Evolutionary conservation across 2,329 filamentous ascomycete genomes (phyloP).

Genomic region (Cordyceps javanica): DNA sequence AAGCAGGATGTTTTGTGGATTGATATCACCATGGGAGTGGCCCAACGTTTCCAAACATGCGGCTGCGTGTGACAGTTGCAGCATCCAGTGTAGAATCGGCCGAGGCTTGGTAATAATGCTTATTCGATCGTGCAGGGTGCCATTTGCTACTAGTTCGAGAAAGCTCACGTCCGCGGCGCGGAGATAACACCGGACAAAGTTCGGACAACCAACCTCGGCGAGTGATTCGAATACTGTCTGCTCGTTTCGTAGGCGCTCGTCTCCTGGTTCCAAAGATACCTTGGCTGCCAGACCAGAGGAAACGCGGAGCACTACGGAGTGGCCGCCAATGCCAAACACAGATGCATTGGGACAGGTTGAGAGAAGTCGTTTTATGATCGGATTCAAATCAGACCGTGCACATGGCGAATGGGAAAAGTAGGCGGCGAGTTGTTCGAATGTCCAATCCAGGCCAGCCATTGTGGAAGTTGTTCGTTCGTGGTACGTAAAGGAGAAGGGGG

Average conservation of each 20-base stretch:
- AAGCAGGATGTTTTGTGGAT: conserved; percentile 18
- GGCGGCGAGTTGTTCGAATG: background rate
- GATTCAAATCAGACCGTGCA: conserved; percentile 10
- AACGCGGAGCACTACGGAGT: conserved; percentile 17
- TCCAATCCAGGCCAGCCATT: conserved; percentile 4
- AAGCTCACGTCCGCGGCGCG: conserved; percentile 15
- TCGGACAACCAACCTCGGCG: conserved; percentile 7
- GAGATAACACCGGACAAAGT: conserved; percentile 14
- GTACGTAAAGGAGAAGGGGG: no score
- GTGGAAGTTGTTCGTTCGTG: no score
- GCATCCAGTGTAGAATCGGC: conserved; percentile 13
- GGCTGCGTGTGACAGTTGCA: conserved; percentile 13
- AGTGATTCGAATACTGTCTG: conserved; percentile 16
- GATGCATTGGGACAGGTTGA: conserved; percentile 12
- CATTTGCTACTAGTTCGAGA: conserved; percentile 14
- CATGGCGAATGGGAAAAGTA: background rate
- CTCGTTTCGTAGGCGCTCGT: conserved; percentile 14
- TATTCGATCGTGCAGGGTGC: conserved; percentile 15
- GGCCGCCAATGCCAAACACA: conserved; percentile 15
- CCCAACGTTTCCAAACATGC: conserved; percentile 15
- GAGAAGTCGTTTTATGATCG: conserved; percentile 14
- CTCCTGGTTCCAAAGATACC: conserved; percentile 15
- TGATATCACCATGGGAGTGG: conserved; percentile 17
- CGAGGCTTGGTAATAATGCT: conserved; percentile 10
- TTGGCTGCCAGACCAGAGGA: conserved; percentile 16